Evolutionary conservation across 2,329 filamentous ascomycete species (phyloP).

Genomic region (Cladophialophora immunda): DNA sequence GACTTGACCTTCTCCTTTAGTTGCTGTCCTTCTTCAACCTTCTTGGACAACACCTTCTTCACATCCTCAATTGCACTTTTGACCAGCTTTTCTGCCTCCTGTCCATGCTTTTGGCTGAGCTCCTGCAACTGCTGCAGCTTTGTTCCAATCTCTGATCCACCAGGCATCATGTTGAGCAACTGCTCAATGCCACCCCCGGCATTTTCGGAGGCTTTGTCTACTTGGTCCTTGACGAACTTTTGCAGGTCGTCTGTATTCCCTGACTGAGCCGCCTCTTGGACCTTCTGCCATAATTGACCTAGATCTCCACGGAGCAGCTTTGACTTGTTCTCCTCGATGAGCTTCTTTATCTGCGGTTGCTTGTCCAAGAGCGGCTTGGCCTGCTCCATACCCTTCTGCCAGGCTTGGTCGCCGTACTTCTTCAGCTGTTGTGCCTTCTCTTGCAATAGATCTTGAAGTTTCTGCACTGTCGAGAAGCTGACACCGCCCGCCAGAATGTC

Average conservation of each 20-base stretch:
- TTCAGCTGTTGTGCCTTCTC: slow-evolving; percentile 74
- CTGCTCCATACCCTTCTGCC: slow-evolving; percentile 75
- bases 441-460: slow-evolving; percentile 69
- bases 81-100: slow-evolving; percentile 74
- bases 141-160: slow-evolving; percentile 69
- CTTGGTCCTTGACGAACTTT: slow-evolving; percentile 67
- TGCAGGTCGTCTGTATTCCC: slow-evolving; percentile 68
- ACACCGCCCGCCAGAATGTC: slow-evolving; percentile 71
- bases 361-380: slow-evolving; percentile 77
- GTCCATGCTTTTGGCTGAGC: slow-evolving; percentile 71
- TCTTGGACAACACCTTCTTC: slow-evolving; percentile 55
- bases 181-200: slow-evolving; percentile 61
- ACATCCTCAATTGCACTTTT: slow-evolving; percentile 69
- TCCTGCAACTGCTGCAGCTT: slow-evolving; percentile 72
- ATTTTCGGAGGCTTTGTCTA: slow-evolving; percentile 60
- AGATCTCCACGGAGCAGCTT: slow-evolving; percentile 73
- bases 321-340: slow-evolving; percentile 75
- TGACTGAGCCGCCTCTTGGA: slow-evolving; percentile 68
- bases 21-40: slow-evolving; percentile 62
- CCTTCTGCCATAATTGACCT: slow-evolving; percentile 69
- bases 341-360: slow-evolving; percentile 76
- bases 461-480: slow-evolving; percentile 60
- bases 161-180: slow-evolving; percentile 72
- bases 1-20: slow-evolving; percentile 60
- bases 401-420: slow-evolving; percentile 75